Base-by-base conservation (phyloP, 495 filamentous ascomycete genomes). In the Bryoglossum gracile region DNA sequence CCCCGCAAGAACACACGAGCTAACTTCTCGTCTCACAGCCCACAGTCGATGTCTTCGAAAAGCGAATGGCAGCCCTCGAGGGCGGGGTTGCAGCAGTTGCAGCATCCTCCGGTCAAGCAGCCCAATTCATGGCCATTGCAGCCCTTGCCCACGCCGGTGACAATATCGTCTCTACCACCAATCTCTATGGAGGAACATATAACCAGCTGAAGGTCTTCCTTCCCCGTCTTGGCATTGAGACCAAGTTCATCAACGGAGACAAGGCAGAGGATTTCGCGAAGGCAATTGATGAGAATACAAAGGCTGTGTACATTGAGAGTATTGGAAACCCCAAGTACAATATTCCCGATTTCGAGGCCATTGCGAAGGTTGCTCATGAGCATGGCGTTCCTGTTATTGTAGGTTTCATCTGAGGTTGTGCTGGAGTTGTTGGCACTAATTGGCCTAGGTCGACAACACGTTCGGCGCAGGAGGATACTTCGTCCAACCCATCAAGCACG, bases 251-350 rank as follows among this genome's bases (percentile, higher is more conserved):
- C 53, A 71, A 79, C 24, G 87, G 87, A 4, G 89, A 98, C 65
- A 80, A 78, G n/a, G 71, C 87, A 10, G 81, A 81, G 49, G 89
- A 91, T 61, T 85, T 97, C 55, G 82, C 78, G 11, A 80, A 80
- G 9, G 80, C 82, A 35, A 97, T 98, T 62, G 94, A 98, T 68
- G 90, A 94, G 45, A 87, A 83, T 59, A 98, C 92, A 32, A 97
- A 95, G 76, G 86, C 86, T n/a, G 81, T 98, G 11, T 98, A 92
- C 63, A 71, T 97, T 35, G 92, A 98, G 74, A 87, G 77, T 50
- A 97, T 98, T 58, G 94, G 92, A 18, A 98, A 98, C 68, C 92
- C 92, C 3, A 79, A 82, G 45, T 97, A 95, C 68, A 98, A 97
- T 64, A 80, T 98, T 13, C 89, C 89, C 2, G 86, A 94, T 59